Percentiles rank a stretch among this genome's conserved stretches.
phyloP scores from a whole-genome alignment of 176 grass and related monocot species.

The Oryza meridionalis region DNA sequence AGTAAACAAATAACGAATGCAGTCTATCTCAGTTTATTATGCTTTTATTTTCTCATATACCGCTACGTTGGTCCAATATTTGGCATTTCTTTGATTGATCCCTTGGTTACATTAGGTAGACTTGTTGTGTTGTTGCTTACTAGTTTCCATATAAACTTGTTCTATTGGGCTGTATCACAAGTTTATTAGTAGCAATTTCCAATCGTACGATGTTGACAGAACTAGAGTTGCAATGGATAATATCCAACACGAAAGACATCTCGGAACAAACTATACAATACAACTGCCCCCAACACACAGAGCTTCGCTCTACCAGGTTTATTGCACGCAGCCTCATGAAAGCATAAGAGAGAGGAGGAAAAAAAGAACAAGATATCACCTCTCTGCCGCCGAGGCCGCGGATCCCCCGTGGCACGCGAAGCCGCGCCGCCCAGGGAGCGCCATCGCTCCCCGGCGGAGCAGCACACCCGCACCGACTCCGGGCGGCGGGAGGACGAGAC shows the following conservation, averaged over 20 bases:
- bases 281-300: background rate
- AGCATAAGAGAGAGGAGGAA: background rate
- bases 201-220: background rate
- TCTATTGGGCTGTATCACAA: no score
- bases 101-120: background rate
- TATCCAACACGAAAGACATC: background rate
- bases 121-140: background rate
- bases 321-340: no score
- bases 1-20: background rate
- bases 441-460: background rate
- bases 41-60: background rate
- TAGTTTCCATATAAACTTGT: background rate
- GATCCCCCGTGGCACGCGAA: conserved; percentile 45
- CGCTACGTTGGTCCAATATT: background rate
- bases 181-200: background rate
- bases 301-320: background rate
- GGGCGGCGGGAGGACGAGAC: background rate
- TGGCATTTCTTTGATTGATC: background rate
- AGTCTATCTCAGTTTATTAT: background rate
- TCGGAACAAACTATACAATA: background rate
- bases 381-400: conserved; percentile 47
- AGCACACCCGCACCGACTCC: background rate
- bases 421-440: background rate
- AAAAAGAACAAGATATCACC: conserved; percentile 14
- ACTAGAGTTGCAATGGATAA: background rate